Evolutionary conservation across 352 stramenopile species (phyloP), one percentile per base, ranked within the genome.

Genomic region (Phytopythium mirpurense): DNA sequence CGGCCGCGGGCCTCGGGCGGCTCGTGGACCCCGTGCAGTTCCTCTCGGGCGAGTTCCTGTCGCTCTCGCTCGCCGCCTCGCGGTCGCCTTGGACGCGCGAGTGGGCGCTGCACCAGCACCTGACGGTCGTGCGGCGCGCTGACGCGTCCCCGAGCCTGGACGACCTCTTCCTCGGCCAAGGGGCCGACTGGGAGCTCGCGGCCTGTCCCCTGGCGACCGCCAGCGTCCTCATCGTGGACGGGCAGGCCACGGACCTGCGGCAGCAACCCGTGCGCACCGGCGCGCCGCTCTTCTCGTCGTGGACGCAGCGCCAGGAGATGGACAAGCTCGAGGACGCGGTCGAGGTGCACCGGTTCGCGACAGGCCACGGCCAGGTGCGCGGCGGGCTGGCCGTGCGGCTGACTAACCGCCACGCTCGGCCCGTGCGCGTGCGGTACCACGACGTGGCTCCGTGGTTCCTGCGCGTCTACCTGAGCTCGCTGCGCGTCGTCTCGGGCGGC

Each of bases 361-460:
- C 81, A 23, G 85, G 83, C 15, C 80, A 80, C 48, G 85, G 85
- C 1, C 85, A 93, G 63, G 67, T 92, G 10, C 60, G 75, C 31
- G 85, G 85, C 40, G 85, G 85, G 34, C 62, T 94, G 26, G 80
- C 83, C 7, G 73, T 88, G 12, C 78, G 70, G 16, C 50, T 90
- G 11, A 64, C 72, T 49, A 91, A 90, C 38, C 70, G 71, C n/a
- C 67, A 90, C 48, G 51, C 65, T 0, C 40, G 44, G 37, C 56
- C 71, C 19, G 74, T 88, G 72, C 65, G 48, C 18, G 77, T 92
- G 27, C 70, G 55, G 12, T 92, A 93, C 57, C 62, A 86, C 57
- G 81, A 92, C 54, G 58, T 82, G n/a, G 67, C 88, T 19, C 79
- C 83, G n/a, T 93, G 81, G 81, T 93, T 79, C 55, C 60, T 93